Evolutionary conservation across 2,329 filamentous ascomycete species (phyloP), one percentile per base, ranked within the genome.

Genomic region (Cladorrhinum sp.): DNA sequence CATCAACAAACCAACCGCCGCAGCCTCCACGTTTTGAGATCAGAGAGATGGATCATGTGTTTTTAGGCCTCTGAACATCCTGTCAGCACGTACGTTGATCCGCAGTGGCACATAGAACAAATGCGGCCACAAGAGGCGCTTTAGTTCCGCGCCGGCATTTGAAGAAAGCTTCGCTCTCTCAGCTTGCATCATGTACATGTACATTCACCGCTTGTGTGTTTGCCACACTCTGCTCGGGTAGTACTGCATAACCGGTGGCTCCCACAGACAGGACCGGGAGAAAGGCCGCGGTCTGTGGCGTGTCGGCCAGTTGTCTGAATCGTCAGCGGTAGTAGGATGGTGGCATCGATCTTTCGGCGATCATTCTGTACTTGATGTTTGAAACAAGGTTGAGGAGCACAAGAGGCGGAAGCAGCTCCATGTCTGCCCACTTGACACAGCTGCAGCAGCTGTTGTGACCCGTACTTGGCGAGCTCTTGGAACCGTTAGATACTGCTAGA

Each of bases 381-480:
- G 53, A 56, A 56, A 56, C 53, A 56, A 18, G 41, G 38, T 27
- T 18, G 38, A 29, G 22, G 36, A 23, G 36, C 25, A 49, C 53
- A 48, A 56, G 24, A 56, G 24, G 22, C 25, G 36, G 53, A 38
- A 56, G 49, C 9, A 55, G 52, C 52, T 53, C 18, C 20, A 16
- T 29, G 36, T 36, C 51, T 53, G 27, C 18, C 27, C 36, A 41
- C 51, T 18, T 22, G 29, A n/a, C 29, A 32, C 27, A 54, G 20
- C 29, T 54, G 25, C 29, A 36, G 23, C 27, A 54, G 52, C 29
- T 53, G 54, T 54, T 27, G 50, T 58, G 20, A 51, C 50, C 59
- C 36, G 50, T 13, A 24, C 27, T 55, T 58, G 59, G 55, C 50
- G 59, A 58, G 55, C 25, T 24, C 36, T 55, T 61, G 59, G 22